A percentile compares a stretch with the other conserved stretches of the same genome.
Conservation (phyloP, 257 asterid species). For the Solanum chmielewskii region DNA sequence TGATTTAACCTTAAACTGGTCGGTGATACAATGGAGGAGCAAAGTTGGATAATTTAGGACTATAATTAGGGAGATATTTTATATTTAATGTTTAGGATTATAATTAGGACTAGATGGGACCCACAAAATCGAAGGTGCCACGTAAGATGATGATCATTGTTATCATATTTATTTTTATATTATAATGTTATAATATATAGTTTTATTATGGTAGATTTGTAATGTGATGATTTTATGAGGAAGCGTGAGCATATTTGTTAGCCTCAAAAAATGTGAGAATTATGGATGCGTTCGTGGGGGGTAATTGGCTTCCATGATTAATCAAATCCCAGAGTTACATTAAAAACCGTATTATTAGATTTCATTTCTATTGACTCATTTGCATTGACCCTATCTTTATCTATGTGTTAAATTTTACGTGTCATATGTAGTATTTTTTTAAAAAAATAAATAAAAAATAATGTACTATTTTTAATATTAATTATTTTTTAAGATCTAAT, state of each 20-base stretch:
- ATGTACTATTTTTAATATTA: too few species aligned
- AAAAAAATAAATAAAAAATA: too few species aligned
- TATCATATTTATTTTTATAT: background rate
- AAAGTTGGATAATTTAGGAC: background rate
- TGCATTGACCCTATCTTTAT: background rate
- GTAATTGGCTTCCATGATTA: constrained; percentile 9
- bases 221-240: background rate
- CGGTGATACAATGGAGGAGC: background rate
- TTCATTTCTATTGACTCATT: background rate
- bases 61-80: background rate
- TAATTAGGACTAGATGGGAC: background rate
- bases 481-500: too few species aligned
- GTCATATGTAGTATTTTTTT: background rate
- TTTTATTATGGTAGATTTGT: background rate
- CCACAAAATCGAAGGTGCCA: constrained; percentile 14
- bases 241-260: background rate
- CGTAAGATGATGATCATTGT: constrained; percentile 3
- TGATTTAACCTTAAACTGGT: background rate
- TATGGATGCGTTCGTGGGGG: constrained; percentile 12
- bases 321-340: constrained; percentile 20
- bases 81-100: background rate
- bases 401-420: background rate
- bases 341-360: background rate
- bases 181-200: background rate
- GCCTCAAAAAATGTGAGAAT: constrained; percentile 6